Evolutionary conservation across 345 rosid species (phyloP), one percentile per base, ranked within the genome.

Genomic region (Eucalyptus victrix): DNA sequence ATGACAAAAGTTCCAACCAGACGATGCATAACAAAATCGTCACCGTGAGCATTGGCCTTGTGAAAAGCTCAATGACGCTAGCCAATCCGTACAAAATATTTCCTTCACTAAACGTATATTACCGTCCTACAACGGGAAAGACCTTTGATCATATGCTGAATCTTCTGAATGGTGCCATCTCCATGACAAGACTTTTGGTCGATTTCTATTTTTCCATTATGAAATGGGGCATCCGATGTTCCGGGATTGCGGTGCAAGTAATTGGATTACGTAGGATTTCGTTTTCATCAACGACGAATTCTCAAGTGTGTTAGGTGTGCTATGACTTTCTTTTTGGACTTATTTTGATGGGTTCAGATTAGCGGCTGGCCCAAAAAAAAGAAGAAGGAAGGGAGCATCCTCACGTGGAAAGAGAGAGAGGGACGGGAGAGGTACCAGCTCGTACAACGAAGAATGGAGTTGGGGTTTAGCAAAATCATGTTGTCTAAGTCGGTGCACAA

Each of bases 11-110:
- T 51, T 51, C 54, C 2, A 2, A 51, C 54, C 6, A 51, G 56
- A 53, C 5, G 24, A 19, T 19, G 10, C 0, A 0, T 19, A 0
- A 53, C 58, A 53, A 53, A 19, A 19, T 53, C 11, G 5, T 53
- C 58, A 53, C 58, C 11, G 26, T 53, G 26, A 53, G 11, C 58
- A 19, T 53, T 0, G 58, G 58, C 58, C 30, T 24, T 24, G 28
- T 1, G 12, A 24, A 56, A 24, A 9, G 62, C 30, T 24, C 62
- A 56, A 56, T 56, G 13, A 56, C 30, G 6, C 62, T 56, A 24
- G 62, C 62, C 30, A 8, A 56, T 56, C 62, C 62, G 62, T 9
- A 24, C 62, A 56, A 24, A 24, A 9, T 23, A 56, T 9, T 1
- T 4, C 62, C 62, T 56, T 24, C 30, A 24, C 62, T 24, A 4